A percentile compares a stretch with the other conserved stretches of the same genome.
Evolutionary conservation across 768 basidiomycete species (phyloP).

Genomic region (Lepiota brunneoincarnata): DNA sequence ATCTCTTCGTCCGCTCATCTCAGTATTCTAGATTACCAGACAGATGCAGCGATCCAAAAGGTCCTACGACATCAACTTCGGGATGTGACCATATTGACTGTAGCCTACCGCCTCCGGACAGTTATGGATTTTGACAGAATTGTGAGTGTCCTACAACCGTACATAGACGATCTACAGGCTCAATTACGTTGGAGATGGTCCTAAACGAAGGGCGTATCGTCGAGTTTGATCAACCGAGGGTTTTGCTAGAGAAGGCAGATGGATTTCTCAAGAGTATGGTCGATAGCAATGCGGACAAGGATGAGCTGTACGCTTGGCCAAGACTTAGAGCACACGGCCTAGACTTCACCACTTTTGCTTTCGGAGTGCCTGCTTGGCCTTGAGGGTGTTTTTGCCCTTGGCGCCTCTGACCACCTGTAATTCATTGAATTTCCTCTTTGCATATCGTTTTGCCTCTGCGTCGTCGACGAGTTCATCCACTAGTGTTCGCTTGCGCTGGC

Average conservation of each 20-base stretch:
- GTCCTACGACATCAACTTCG: constrained; percentile 66
- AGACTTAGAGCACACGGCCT: background rate
- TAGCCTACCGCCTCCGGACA: constrained; percentile 70
- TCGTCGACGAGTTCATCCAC: constrained; percentile 91
- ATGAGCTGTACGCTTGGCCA: constrained; percentile 31
- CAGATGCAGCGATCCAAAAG: constrained; percentile 67
- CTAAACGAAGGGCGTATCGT: constrained; percentile 56
- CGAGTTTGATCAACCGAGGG: constrained; percentile 52
- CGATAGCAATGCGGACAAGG: constrained; percentile 40
- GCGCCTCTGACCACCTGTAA: constrained; percentile 66
- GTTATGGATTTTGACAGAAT: constrained; percentile 67
- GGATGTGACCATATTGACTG: constrained; percentile 60
- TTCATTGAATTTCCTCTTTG: constrained; percentile 89
- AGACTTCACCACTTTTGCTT: constrained; percentile 61
- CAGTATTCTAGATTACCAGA: constrained; percentile 45
- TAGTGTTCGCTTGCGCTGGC: constrained; percentile 73
- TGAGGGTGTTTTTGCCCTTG: constrained; percentile 69
- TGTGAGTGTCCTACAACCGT: constrained; percentile 24
- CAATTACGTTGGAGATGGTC: constrained; percentile 35
- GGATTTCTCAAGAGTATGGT: constrained; percentile 40
- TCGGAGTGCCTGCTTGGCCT: constrained; percentile 57
- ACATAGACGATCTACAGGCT: constrained; percentile 14
- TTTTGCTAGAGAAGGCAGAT: constrained; percentile 40
- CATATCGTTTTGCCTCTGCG: constrained; percentile 80
- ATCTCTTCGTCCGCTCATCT: background rate